Evolutionary conservation across 192 early-diverging fungal species (phyloP).

Genomic region (Phlyctochytrium arcticum): DNA sequence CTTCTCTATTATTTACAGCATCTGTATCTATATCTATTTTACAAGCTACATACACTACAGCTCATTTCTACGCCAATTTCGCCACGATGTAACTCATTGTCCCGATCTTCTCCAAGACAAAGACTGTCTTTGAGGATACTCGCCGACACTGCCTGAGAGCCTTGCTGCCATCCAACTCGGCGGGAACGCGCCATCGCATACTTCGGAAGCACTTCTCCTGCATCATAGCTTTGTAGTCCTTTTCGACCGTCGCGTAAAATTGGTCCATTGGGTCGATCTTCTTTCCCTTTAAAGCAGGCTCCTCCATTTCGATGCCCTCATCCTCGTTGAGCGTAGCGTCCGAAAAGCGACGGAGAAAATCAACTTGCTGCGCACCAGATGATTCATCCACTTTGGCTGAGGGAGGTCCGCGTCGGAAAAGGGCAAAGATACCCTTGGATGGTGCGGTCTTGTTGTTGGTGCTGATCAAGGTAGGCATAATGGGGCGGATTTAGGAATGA

Average conservation of each 20-base stretch:
- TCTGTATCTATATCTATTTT: no score
- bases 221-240: constrained; percentile 3
- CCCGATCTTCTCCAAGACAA: constrained; percentile 14
- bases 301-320: not conserved
- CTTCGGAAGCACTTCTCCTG: not conserved
- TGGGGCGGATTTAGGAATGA: not conserved
- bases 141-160: not conserved
- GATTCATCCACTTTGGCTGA: not conserved
- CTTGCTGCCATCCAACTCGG: not conserved
- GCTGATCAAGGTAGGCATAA: not conserved
- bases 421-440: constrained; percentile 17
- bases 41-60: not conserved
- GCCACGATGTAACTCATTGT: constrained; percentile 14
- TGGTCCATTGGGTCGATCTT: constrained; percentile 3
- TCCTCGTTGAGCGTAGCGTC: constrained; percentile 7
- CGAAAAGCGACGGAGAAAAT: constrained; percentile 14
- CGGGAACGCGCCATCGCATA: constrained; percentile 17
- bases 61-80: not conserved
- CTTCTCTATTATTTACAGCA: not conserved
- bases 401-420: not conserved
- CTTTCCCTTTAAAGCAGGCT: not conserved
- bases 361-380: constrained; percentile 1
- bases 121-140: not conserved
- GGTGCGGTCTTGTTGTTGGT: not conserved
- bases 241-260: constrained; percentile 3